Evolutionary conservation across 495 filamentous ascomycete genomes (phyloP).

Genomic region (Neurospora sp.): DNA sequence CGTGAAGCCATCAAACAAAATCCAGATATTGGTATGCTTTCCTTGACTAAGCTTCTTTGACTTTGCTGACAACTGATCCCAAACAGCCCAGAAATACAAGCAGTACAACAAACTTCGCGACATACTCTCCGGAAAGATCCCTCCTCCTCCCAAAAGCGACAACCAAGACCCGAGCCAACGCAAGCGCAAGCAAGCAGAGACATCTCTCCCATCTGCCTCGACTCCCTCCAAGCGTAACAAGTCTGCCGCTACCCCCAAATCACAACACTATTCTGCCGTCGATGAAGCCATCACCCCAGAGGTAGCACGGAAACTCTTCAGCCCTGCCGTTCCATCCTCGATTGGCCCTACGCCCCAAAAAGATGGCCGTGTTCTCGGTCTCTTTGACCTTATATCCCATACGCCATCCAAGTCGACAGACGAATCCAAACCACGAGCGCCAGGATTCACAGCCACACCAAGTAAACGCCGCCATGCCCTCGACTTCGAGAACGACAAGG

Average conservation of each 20-base stretch:
- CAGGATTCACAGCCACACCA: constrained; percentile 1
- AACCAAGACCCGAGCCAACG: constrained; percentile 23
- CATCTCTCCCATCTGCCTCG: constrained; percentile 25
- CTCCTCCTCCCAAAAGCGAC: constrained; percentile 24
- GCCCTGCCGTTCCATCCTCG: constrained; percentile 41
- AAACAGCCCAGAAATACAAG: constrained; percentile 77
- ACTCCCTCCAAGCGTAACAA: constrained; percentile 37
- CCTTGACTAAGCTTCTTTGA: neutral
- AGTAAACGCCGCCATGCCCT: constrained; percentile 20
- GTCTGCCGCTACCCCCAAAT: constrained; percentile 29
- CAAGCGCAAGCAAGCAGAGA: constrained; percentile 27
- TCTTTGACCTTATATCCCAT: constrained; percentile 78
- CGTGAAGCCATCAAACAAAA: constrained; percentile 83
- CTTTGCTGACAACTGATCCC: neutral
- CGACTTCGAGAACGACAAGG: constrained; percentile 13
- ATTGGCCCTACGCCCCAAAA: constrained; percentile 88
- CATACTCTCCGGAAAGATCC: constrained; percentile 41
- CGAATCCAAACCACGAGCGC: neutral
- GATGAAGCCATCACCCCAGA: constrained; percentile 2
- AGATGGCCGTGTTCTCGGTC: constrained; percentile 73
- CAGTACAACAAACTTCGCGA: constrained; percentile 70
- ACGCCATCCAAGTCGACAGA: constrained; percentile 24
- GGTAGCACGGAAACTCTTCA: constrained; percentile 47
- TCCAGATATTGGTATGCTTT: constrained; percentile 59
- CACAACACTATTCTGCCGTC: constrained; percentile 2